Evolutionary conservation across 441 rosid species (phyloP).

Genomic region (Pelargonium myrrhifolium): DNA sequence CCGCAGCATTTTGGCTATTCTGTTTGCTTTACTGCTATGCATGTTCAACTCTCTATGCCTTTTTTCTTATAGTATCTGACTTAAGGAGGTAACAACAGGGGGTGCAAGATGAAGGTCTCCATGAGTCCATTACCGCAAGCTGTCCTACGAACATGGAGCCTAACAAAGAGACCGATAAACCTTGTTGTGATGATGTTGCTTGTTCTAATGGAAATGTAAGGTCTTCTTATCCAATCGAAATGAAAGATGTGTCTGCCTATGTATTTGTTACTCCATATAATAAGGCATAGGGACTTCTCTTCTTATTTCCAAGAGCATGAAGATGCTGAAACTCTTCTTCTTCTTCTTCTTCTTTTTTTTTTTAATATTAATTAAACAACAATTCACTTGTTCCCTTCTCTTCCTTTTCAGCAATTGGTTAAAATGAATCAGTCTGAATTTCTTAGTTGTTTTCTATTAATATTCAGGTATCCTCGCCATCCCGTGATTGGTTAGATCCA

Average conservation of each 20-base stretch:
- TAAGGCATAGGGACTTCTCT: no score
- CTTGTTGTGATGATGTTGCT: constrained; percentile 29
- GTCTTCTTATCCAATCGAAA: constrained; percentile 19
- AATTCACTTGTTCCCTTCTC: background rate
- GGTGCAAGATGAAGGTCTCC: constrained; percentile 35
- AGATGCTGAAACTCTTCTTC: background rate
- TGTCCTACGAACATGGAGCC: constrained; percentile 24
- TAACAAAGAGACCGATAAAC: constrained; percentile 22
- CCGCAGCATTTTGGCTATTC: constrained; percentile 15
- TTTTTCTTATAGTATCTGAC: constrained; percentile 41
- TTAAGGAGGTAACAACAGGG: constrained; percentile 55
- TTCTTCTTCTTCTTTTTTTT: background rate
- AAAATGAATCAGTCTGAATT: background rate
- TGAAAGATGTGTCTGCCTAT: no score
- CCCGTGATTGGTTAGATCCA: constrained; percentile 61
- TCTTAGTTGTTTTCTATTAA: constrained; percentile 17
- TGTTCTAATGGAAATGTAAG: constrained; percentile 59
- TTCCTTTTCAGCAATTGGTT: background rate
- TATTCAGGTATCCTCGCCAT: constrained; percentile 46
- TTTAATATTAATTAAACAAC: no score
- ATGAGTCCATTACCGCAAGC: constrained; percentile 28
- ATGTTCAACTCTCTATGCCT: constrained; percentile 19
- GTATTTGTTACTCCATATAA: no score
- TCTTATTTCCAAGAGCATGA: no score
- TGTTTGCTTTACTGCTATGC: constrained; percentile 14